Base-by-base conservation (phyloP, 768 basidiomycete genomes). In the Lactifluus echinatus region DNA sequence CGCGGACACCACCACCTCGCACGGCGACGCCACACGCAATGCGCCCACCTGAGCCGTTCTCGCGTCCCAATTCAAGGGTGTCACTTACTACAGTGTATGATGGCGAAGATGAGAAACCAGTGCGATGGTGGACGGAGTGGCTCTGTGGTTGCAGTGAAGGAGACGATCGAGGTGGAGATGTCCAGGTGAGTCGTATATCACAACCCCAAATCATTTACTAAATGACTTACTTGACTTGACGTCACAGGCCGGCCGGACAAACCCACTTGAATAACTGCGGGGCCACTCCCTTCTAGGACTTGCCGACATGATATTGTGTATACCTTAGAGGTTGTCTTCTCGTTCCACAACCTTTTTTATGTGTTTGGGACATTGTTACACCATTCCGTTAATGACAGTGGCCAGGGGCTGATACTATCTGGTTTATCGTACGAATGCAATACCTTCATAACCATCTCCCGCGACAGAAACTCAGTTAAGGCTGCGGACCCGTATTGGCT, bases 121-220 rank as follows among this genome's bases (percentile, higher is more conserved):
- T 75, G 4, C 72, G 79, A 59, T 90, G 88, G 88, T 90, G 88
- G 88, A 87, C 88, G 66, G 88, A 90, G 31, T 89, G 87, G 87
- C 68, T 90, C 59, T 90, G 88, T 68, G 88, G 88, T 12, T 88
- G 87, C 62, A 74, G 81, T 17, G 87, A 89, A 66, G 83, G 84
- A n/a, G 72, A 79, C 2, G 83, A 87, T 68, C 76, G 86, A 15
- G 85, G 82, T 43, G 86, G 85, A 5, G 83, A 89, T 52, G 68
- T 77, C 60, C 88, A 90, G 79, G 87, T 84, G 66, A 40, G 75
- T 67, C 26, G n/a, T n/a, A n/a, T n/a, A n/a, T n/a, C n/a, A n/a
- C n/a, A n/a, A n/a, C n/a, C n/a, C n/a, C n/a, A n/a, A n/a, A n/a
- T n/a, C n/a, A n/a, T n/a, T n/a, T n/a, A n/a, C n/a, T n/a, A 40